Percentiles rank a stretch among this genome's conserved stretches.
phyloP scores from a whole-genome alignment of 352 stramenopile species.

The Phytophthora crassamura region DNA sequence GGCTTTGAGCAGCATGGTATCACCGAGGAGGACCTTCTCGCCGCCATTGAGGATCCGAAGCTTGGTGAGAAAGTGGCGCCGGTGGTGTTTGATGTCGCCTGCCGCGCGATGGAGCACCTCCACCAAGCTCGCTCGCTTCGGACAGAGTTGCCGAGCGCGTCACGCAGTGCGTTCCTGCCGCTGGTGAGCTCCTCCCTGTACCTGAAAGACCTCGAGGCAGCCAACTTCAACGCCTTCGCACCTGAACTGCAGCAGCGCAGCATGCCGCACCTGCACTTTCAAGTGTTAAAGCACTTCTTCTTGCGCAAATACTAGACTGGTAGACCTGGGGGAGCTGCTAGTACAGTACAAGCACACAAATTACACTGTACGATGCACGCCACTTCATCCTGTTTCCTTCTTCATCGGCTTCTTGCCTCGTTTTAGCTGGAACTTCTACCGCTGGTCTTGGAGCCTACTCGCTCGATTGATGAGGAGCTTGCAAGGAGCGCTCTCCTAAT shows the following conservation, averaged over 20 bases:
- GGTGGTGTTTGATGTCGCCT: conserved; percentile 91
- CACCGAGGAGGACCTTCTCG: conserved; percentile 60
- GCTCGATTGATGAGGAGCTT: conserved; percentile 20
- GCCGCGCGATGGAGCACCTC: conserved; percentile 83
- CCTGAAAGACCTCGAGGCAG: conserved; percentile 71
- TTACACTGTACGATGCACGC: conserved; percentile 34
- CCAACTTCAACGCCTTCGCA: conserved; percentile 86
- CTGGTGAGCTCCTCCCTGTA: conserved; percentile 70
- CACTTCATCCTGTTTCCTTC: conserved; percentile 20
- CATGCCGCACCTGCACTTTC: conserved; percentile 67
- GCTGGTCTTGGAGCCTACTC: conserved; percentile 19
- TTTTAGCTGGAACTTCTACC: conserved; percentile 28
- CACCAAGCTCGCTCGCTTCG: conserved; percentile 68
- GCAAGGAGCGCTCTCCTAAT: conserved; percentile 17
- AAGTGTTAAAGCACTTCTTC: conserved; percentile 84
- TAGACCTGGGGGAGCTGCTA: conserved; percentile 22
- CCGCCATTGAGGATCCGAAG: conserved; percentile 59
- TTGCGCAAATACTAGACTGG: conserved; percentile 73
- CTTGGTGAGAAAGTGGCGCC: conserved; percentile 77
- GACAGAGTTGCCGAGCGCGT: conserved; percentile 54
- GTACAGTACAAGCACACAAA: conserved; percentile 16
- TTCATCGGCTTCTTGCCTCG: conserved; percentile 33
- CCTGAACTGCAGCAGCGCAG: conserved; percentile 56
- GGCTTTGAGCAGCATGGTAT: conserved; percentile 51
- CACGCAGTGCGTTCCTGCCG: conserved; percentile 73